Base-by-base conservation (phyloP, 2,329 filamentous ascomycete species). In the Graphiopsis chlorocephala region DNA sequence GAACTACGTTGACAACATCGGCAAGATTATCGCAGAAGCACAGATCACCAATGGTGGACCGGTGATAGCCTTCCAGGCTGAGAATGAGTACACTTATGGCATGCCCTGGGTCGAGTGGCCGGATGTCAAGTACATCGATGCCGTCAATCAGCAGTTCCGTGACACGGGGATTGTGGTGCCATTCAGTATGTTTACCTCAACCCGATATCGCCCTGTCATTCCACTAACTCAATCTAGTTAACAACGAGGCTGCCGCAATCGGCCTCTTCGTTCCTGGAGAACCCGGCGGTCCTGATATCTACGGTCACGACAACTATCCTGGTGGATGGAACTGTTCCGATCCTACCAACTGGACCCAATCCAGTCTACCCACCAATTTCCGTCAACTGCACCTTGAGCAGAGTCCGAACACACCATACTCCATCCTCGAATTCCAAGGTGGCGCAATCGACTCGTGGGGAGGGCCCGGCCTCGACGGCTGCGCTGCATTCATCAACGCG, bases 21-120 rank as follows among this genome's bases (percentile, higher is more conserved):
- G 84, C 26, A 81, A 82, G 14, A 86, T 88, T 8, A 88, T 96
- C 68, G 89, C 91, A 4, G 85, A 87, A 62, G 88, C 86, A 0
- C 91, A 95, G 71, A 93, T 96, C 71, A 94, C 90, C 1, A 91
- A 93, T 60, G 91, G 90, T 0, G 92, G 92, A 0, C 91, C 91
- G 0, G 83, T 96, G 12, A 91, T 96, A 66, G 78, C 94, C 1
- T 84, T 90, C 48, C 92, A 96, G 74, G 88, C 90, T 0, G 92
- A 96, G 74, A 96, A 95, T 67, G 92, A 95, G 74, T 93, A 94
- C 73, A 87, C 84, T 3, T 62, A 28, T 23, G 60, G 60, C 7
- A 53, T 55, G 60, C 25, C 31, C 14, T 62, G 60, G 60, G 60
- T 62, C 2, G 25, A 62, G 7, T 62, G 60, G 60, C 60, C 60